These are phyloP conservation scores for Beauveria caledonica DNA, from an alignment of 2,329 filamentous ascomycete genomes.

Conservation along the genomic window DNA sequence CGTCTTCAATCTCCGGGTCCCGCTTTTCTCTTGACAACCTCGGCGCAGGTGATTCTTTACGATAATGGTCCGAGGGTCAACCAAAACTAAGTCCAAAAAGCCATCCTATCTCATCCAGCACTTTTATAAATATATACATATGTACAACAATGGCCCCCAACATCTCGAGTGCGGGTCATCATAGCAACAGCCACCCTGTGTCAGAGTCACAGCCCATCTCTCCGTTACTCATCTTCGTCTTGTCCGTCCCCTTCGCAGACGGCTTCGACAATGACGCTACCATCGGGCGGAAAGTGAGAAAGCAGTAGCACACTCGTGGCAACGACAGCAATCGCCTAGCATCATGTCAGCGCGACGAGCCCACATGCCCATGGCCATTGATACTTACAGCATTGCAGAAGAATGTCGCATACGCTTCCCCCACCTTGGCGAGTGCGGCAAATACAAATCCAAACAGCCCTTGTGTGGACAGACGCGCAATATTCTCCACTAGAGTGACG, in stretches of 20 bases:
- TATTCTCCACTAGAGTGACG: slow-evolving; percentile 62
- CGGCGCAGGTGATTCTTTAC: neutral
- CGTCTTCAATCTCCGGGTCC: neutral
- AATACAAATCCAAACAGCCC: slow-evolving; percentile 62
- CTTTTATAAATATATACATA: too few species aligned
- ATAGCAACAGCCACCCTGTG: neutral
- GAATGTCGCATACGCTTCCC: slow-evolving; percentile 55
- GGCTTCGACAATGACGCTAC: slow-evolving; percentile 19
- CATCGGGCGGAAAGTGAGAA: slow-evolving; percentile 34
- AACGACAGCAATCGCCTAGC: slow-evolving; percentile 41
- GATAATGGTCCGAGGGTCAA: too few species aligned
- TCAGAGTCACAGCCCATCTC: too few species aligned
- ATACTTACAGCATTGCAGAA: slow-evolving; percentile 53
- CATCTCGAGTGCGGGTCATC: neutral
- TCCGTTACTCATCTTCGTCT: neutral
- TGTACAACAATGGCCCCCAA: neutral
- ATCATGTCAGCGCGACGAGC: slow-evolving; percentile 11
- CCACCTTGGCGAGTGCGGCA: slow-evolving; percentile 51
- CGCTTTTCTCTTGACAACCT: neutral
- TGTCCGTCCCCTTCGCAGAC: neutral
- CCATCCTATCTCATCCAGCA: too few species aligned
- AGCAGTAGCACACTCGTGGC: slow-evolving; percentile 32
- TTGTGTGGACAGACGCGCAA: slow-evolving; percentile 55
- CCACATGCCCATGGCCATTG: neutral
- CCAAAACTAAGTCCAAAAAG: too few species aligned